These are phyloP conservation scores for Flaveria brownii DNA, from an alignment of 129 eudicot genomes.

Conservation along the genomic window DNA sequence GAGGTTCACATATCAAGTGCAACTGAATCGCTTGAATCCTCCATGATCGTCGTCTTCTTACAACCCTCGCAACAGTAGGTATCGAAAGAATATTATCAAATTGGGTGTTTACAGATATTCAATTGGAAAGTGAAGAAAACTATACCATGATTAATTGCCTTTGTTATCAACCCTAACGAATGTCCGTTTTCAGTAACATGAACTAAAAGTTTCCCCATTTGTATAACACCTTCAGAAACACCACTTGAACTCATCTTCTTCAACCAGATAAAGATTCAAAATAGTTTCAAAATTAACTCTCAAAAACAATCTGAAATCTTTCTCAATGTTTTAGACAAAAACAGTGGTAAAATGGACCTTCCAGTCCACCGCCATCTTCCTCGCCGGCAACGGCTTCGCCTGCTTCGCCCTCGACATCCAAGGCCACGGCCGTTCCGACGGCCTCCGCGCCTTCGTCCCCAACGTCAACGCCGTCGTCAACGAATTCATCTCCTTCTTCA, in stretches of 20 bases:
- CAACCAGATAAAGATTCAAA: constrained; percentile 2
- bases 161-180: constrained; percentile 31
- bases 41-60: no score
- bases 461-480: constrained; percentile 62
- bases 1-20: no score
- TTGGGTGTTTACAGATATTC: no score
- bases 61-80: no score
- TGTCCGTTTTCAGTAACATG: constrained; percentile 95
- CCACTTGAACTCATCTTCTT: constrained; percentile 67
- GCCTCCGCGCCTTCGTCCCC: constrained; percentile 80
- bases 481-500: constrained; percentile 59
- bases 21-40: no score
- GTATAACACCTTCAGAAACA: constrained; percentile 50
- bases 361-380: constrained; percentile 75
- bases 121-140: no score
- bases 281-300: background rate
- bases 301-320: constrained; percentile 28
- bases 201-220: constrained; percentile 72
- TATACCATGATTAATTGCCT: no score
- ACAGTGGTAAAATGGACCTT: constrained; percentile 51
- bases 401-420: constrained; percentile 80
- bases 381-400: constrained; percentile 72
- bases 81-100: no score
- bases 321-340: constrained; percentile 8
- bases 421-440: constrained; percentile 83